Base-by-base conservation (phyloP, 805 yeast genomes). In the Wickerhamiella bombiphila region DNA sequence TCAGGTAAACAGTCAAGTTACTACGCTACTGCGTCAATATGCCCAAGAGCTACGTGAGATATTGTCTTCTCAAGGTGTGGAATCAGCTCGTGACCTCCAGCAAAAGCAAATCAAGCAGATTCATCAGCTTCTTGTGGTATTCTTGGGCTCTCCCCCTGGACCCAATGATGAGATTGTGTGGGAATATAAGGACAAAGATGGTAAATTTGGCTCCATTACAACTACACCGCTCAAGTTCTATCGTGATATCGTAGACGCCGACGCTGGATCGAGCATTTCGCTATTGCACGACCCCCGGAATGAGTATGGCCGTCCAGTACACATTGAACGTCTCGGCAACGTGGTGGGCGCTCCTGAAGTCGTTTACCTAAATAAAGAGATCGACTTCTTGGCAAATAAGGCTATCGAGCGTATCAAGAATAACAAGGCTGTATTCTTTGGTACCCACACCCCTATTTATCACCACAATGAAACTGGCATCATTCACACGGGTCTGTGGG, bases 361-460 rank as follows among this genome's bases (percentile, higher is more conserved):
- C 24, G 64, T 69, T 33, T 82, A 82, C 54, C 66, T 82, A 50
- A 82, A 82, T 56, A 64, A 73, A 38, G 75, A 74, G 30, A 68
- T 76, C 41, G 68, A 68, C 14, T 61, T 61, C 6, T 61, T 82
- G 39, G 71, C 82, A 32, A 51, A 65, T 22, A 65, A 74, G 35
- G 80, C 81, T 21, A 71, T 80, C 28, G 67, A 70, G 50, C 72
- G 82, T 59, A 68, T 82, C 52, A 69, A 76, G 59, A 65, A 64
- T 43, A 75, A 80, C 58, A 78, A 78, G 61, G 78, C 93, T 0
- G 81, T 83, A 5, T 83, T 82, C 63, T 83, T 82, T 53, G 94
- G 94, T 9, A 76, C 86, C 14, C 93, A 82, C 56, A 81, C 86
- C n/a, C 91, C 88, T 18, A 76, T 78, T 55, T 82, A 65, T 59